Evolutionary conservation across 2,329 filamentous ascomycete species (phyloP).

Genomic region (Sporothrix phasma): DNA sequence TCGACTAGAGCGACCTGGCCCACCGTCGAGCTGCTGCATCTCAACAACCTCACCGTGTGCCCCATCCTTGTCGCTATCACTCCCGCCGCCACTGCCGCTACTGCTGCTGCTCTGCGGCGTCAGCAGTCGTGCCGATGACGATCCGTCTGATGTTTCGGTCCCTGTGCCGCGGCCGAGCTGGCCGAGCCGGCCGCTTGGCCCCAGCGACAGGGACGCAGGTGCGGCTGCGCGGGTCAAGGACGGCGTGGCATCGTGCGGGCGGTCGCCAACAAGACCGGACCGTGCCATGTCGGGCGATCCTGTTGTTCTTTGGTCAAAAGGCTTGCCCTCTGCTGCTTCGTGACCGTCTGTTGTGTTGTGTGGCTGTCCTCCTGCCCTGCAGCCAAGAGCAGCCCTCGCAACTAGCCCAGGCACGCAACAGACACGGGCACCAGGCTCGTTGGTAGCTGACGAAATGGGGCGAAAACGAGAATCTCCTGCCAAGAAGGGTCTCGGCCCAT

Average conservation of each 20-base stretch:
- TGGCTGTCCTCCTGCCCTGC: background rate
- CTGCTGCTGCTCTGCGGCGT: slow-evolving; percentile 17
- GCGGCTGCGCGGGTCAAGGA: background rate
- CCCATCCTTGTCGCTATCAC: background rate
- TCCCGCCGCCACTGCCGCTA: too few relatives aligned
- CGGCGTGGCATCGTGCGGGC: background rate
- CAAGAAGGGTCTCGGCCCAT: background rate
- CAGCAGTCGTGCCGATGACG: slow-evolving; percentile 9
- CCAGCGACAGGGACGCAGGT: background rate
- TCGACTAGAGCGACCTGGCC: background rate
- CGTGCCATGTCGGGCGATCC: background rate
- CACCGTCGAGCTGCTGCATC: slow-evolving; percentile 4
- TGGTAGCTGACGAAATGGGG: background rate
- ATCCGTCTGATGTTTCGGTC: slow-evolving; percentile 2
- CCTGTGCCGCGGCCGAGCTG: background rate
- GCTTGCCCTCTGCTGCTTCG: background rate
- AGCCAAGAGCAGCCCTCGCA: background rate
- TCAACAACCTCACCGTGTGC: slow-evolving; percentile 1
- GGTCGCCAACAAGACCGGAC: background rate
- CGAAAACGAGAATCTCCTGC: background rate
- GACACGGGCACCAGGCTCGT: background rate
- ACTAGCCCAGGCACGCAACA: background rate
- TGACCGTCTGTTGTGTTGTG: background rate
- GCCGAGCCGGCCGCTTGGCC: background rate
- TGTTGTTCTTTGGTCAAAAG: background rate